These are phyloP conservation scores for Cladorrhinum sp. DNA, from an alignment of 2,329 filamentous ascomycete genomes.

Conservation along the genomic window DNA sequence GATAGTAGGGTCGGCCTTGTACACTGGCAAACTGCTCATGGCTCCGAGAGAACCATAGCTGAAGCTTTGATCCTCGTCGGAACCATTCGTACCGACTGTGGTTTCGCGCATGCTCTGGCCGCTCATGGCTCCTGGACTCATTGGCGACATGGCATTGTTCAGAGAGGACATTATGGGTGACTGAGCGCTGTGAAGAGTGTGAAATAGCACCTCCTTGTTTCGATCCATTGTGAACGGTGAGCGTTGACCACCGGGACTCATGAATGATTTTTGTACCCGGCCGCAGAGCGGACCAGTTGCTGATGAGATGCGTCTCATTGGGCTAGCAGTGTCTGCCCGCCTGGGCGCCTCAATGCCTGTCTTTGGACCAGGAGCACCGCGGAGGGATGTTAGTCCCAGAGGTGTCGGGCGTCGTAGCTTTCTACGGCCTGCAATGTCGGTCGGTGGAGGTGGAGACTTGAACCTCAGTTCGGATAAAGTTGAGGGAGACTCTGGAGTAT, in stretches of 20 bases:
- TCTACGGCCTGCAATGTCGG: conserved; percentile 54
- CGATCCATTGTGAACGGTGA: conserved; percentile 46
- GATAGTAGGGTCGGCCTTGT: conserved; percentile 41
- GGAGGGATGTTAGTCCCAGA: conserved; percentile 45
- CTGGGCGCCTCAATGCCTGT: conserved; percentile 47
- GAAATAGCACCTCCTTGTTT: conserved; percentile 42
- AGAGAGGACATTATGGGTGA: conserved; percentile 41
- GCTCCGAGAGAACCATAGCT: conserved; percentile 24
- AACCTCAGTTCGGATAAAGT: conserved; percentile 37
- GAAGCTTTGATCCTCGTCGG: conserved; percentile 38
- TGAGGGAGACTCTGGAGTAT: conserved; percentile 31
- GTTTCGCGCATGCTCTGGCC: conserved; percentile 39
- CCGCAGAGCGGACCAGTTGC: conserved; percentile 42
- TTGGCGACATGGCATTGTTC: conserved; percentile 44
- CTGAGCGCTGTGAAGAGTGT: conserved; percentile 40
- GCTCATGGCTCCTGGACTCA: conserved; percentile 30
- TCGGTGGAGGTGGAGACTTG: conserved; percentile 48
- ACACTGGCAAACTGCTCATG: conserved; percentile 25
- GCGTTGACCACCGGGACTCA: conserved; percentile 34
- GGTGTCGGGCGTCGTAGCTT: conserved; percentile 49
- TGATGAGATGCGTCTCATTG: conserved; percentile 55
- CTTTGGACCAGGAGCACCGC: conserved; percentile 44
- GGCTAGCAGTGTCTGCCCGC: conserved; percentile 43
- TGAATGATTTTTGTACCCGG: conserved; percentile 41
- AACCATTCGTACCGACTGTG: conserved; percentile 37